These are phyloP conservation scores for Fraxinus albicans DNA, from an alignment of 305 asterid species.

Conservation along the genomic window DNA sequence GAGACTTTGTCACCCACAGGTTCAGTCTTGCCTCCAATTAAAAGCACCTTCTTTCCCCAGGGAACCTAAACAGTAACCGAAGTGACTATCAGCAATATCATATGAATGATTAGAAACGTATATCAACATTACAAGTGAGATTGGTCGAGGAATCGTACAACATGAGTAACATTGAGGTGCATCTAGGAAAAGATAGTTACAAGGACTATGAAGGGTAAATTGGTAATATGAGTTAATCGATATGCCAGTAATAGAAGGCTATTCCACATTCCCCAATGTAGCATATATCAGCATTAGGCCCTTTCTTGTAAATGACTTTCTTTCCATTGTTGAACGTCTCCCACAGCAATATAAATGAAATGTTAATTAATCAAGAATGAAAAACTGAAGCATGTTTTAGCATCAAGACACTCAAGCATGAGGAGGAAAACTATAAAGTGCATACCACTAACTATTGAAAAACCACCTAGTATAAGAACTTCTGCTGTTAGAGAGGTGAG, in stretches of 20 bases:
- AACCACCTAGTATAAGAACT: background rate
- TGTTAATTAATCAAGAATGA: background rate
- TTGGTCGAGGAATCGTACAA: background rate
- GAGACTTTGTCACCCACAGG: constrained; percentile 82
- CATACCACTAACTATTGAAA: background rate
- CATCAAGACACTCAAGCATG: background rate
- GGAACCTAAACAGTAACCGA: constrained; percentile 59
- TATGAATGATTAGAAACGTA: constrained; percentile 7
- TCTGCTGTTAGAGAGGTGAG: background rate
- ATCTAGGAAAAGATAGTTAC: constrained; percentile 12
- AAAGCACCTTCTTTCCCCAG: constrained; percentile 94
- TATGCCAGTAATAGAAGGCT: background rate
- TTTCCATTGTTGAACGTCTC: background rate
- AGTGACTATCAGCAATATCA: background rate
- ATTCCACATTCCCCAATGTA: background rate
- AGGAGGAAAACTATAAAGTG: background rate
- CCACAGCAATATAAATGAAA: background rate
- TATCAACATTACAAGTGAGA: constrained; percentile 14
- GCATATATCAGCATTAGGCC: background rate
- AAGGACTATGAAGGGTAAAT: background rate
- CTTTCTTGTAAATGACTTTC: background rate
- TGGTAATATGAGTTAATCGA: background rate
- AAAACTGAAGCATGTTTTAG: constrained; percentile 1
- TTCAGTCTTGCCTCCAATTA: constrained; percentile 92
- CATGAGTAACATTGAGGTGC: constrained; percentile 1